Percentiles rank a stretch among this genome's conserved stretches.
Conservation (phyloP, 768 basidiomycete genomes). For the Rhodotorula sphaerocarpa region DNA sequence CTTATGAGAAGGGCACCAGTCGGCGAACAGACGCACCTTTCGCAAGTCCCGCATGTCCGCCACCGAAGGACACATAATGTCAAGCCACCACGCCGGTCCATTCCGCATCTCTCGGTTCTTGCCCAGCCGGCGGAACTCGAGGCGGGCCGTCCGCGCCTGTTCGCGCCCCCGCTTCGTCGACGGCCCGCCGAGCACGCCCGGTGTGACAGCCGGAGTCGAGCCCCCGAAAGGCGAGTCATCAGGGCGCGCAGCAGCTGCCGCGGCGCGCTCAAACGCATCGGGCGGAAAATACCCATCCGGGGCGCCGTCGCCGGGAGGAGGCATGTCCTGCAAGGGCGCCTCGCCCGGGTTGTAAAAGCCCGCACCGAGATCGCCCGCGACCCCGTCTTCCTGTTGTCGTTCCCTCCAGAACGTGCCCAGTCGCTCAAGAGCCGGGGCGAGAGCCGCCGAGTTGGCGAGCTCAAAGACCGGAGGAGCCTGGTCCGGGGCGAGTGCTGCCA, state of each 20-base stretch:
- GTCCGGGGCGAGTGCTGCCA: not conserved
- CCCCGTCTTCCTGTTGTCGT: slow-evolving; percentile 28
- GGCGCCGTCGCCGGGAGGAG: no score
- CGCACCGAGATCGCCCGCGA: slow-evolving; percentile 33
- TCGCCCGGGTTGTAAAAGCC: not conserved
- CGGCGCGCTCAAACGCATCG: not conserved
- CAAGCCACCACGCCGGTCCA: slow-evolving; percentile 71
- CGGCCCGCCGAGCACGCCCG: slow-evolving; percentile 11
- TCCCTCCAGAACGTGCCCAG: slow-evolving; percentile 36
- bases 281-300: slow-evolving; percentile 19
- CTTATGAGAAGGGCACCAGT: not conserved
- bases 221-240: no score
- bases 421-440: slow-evolving; percentile 32
- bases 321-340: not conserved
- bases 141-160: slow-evolving; percentile 17
- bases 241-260: not conserved
- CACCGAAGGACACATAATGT: slow-evolving; percentile 77
- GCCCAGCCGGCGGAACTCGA: slow-evolving; percentile 28
- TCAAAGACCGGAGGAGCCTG: slow-evolving; percentile 31
- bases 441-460: slow-evolving; percentile 18
- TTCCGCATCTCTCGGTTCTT: slow-evolving; percentile 33
- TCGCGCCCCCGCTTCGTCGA: slow-evolving; percentile 21
- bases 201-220: slow-evolving; percentile 11
- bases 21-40: slow-evolving; percentile 52
- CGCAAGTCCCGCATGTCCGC: slow-evolving; percentile 78